These are phyloP conservation scores for Sporobolomyces pararoseus DNA, from an alignment of 768 basidiomycete species.

Conservation along the genomic window DNA sequence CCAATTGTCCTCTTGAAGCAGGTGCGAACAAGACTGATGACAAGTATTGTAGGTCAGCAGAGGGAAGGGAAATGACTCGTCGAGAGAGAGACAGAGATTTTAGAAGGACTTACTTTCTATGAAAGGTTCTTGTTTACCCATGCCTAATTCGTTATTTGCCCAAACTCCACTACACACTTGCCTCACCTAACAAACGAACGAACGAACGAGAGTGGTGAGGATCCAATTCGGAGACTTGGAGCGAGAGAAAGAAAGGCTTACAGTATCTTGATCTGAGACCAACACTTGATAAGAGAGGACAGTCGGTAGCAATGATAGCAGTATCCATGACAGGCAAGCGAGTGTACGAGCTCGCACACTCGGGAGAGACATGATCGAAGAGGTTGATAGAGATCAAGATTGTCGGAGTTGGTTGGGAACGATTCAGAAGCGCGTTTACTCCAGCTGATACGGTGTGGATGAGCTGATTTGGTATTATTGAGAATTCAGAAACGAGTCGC, in stretches of 20 bases:
- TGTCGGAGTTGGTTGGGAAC: background rate
- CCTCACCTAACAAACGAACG: constrained; percentile 57
- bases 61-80: too few relatives aligned
- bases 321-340: background rate
- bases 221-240: constrained; percentile 52
- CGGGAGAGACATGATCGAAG: background rate
- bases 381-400: too few relatives aligned
- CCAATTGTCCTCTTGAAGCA: constrained; percentile 76
- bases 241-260: background rate
- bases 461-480: too few relatives aligned
- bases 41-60: too few relatives aligned
- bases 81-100: background rate
- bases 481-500: too few relatives aligned
- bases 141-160: constrained; percentile 50
- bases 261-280: constrained; percentile 25
- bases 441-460: too few relatives aligned
- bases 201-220: constrained; percentile 65
- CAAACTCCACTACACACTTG: constrained; percentile 98
- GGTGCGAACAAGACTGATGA: constrained; percentile 66
- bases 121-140: constrained; percentile 52
- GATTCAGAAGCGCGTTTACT: background rate
- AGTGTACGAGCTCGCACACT: background rate
- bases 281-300: constrained; percentile 24
- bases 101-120: constrained; percentile 46
- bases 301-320: background rate